Percentiles rank a stretch among this genome's conserved stretches.
phyloP scores from a whole-genome alignment of 2,329 filamentous ascomycete species.

The Rhexocercosporidium sp. region DNA sequence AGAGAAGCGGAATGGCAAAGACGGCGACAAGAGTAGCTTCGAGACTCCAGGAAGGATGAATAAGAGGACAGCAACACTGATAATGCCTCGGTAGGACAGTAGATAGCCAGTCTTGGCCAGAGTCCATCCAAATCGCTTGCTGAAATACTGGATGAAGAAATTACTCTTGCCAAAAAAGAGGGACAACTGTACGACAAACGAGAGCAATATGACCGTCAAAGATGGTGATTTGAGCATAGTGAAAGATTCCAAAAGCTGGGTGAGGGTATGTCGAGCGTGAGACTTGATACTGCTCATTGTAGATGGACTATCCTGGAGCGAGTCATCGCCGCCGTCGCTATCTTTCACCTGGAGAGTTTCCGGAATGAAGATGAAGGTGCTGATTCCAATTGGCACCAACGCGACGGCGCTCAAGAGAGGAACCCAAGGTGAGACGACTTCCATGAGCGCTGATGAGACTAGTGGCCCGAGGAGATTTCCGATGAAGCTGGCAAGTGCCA shows the following conservation, averaged over 20 bases:
- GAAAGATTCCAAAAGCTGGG: constrained; percentile 7
- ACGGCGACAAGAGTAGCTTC: constrained; percentile 8
- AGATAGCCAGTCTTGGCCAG: constrained; percentile 14
- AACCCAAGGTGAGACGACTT: constrained; percentile 8
- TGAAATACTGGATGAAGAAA: constrained; percentile 20
- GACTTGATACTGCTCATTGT: neutral
- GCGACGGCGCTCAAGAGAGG: constrained; percentile 1
- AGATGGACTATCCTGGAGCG: neutral
- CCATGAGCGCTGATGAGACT: constrained; percentile 6
- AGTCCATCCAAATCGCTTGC: constrained; percentile 16
- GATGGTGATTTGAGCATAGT: constrained; percentile 10
- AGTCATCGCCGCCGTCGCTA: neutral
- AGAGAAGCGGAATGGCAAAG: neutral
- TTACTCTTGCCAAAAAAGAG: neutral
- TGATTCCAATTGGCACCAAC: constrained; percentile 3
- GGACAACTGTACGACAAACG: constrained; percentile 6
- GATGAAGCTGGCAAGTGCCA: constrained; percentile 2
- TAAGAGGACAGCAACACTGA: constrained; percentile 8
- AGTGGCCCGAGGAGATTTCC: constrained; percentile 11
- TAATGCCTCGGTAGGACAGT: constrained; percentile 5
- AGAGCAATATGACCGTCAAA: constrained; percentile 9
- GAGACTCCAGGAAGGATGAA: constrained; percentile 8
- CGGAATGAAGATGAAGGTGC: constrained; percentile 13
- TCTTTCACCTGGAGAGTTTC: constrained; percentile 12
- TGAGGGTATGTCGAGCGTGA: neutral